Base-by-base conservation (phyloP, 2,329 filamentous ascomycete genomes). In the Colletotrichum sansevieriae region DNA sequence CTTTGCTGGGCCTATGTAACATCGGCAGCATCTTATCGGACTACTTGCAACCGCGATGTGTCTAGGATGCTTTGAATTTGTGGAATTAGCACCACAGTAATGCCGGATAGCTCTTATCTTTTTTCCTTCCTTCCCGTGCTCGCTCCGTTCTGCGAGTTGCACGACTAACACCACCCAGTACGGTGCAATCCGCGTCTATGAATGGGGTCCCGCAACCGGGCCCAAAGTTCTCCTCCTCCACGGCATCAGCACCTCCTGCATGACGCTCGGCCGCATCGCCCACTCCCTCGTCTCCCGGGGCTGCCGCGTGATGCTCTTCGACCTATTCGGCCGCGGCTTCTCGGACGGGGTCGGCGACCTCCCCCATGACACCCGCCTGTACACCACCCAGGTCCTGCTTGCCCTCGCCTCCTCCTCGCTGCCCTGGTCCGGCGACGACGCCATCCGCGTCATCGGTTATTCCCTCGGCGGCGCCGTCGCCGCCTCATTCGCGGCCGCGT, bases 401-500 rank as follows among this genome's bases (percentile, higher is more conserved):
- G 91, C 86, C 13, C 81, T 95, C 11, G 84, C 88, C 29, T 94
- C 92, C 1, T 94, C 92, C 2, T 83, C 88, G 0, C 80, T 95
- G 3, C 73, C 88, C 13, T 94, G 92, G 92, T 90, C 88, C 0
- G 87, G 88, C 49, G 71, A 76, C 13, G 74, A 77, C 49, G 85
- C 83, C 55, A 89, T 96, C 75, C 86, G 86, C 55, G 79, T 97
- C 20, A 81, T 95, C 12, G 94, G 94, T 11, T 97, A 96, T 79
- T 95, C 92, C 0, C 85, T 97, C 1, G 94, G 94, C 65, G 94
- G 94, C 54, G 92, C 91, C 60, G 90, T 97, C 63, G 89, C 90
- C 4, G 88, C 90, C 6, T 88, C 90, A 69, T 95, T 97, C 76
- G 88, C 92, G 7, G 88, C 88, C 10, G 86, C 90, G 66, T 94